Percentiles rank a stretch among this genome's conserved stretches.
These are phyloP conservation scores for Globisporangium carolinianum DNA, from an alignment of 352 stramenopile species.

Conservation along the genomic window DNA sequence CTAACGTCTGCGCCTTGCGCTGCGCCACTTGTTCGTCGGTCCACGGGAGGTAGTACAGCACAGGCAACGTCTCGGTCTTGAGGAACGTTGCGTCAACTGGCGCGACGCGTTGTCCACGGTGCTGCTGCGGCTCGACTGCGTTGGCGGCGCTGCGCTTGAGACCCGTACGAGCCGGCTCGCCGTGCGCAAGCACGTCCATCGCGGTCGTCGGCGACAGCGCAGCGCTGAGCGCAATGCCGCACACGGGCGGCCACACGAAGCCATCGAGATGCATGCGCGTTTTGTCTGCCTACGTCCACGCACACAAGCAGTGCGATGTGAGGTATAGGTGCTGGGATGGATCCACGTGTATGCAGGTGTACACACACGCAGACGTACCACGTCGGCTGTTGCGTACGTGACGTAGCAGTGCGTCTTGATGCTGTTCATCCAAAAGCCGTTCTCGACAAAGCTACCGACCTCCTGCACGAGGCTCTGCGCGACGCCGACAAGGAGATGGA, in stretches of 20 bases:
- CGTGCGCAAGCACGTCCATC: constrained; percentile 38
- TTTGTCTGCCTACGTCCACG: constrained; percentile 29
- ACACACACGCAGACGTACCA: constrained; percentile 18
- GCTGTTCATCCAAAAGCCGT: constrained; percentile 82
- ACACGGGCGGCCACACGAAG: constrained; percentile 59
- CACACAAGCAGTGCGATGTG: background rate
- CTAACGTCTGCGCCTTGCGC: constrained; percentile 13
- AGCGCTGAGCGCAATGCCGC: constrained; percentile 34
- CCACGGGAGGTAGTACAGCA: constrained; percentile 77
- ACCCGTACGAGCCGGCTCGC: constrained; percentile 11
- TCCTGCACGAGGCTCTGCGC: constrained; percentile 50
- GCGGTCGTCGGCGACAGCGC: constrained; percentile 33
- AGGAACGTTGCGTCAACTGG: constrained; percentile 73
- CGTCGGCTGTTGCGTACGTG: constrained; percentile 47
- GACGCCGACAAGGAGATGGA: too few relatives aligned
- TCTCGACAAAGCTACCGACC: constrained; percentile 44
- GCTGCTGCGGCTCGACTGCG: background rate
- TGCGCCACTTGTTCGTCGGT: constrained; percentile 62
- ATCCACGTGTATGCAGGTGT: too few relatives aligned
- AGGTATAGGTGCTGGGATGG: too few relatives aligned
- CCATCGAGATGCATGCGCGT: constrained; percentile 42
- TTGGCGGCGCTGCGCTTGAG: constrained; percentile 17
- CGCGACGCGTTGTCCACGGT: constrained; percentile 1
- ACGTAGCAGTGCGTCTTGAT: constrained; percentile 88
- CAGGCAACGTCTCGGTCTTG: constrained; percentile 70